These are phyloP conservation scores for Fomitopsis serialis DNA, from an alignment of 768 basidiomycete species.

Conservation along the genomic window DNA sequence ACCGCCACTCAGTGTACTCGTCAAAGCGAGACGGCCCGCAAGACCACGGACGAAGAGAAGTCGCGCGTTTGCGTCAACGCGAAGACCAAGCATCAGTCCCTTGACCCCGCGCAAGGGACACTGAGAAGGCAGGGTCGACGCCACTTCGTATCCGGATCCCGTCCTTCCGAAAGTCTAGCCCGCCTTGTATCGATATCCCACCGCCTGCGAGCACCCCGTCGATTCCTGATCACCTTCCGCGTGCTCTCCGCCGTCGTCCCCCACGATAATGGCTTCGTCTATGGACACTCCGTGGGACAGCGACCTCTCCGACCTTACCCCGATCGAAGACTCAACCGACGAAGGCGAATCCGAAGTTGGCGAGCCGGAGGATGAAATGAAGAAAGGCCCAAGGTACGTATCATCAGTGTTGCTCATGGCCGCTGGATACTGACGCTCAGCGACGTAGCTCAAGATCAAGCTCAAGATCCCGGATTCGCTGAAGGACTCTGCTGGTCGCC, in stretches of 20 bases:
- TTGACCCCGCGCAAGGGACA: too few relatives aligned
- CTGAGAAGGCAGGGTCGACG: too few relatives aligned
- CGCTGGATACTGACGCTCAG: not conserved
- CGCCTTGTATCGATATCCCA: not conserved
- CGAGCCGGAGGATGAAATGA: conserved; percentile 8
- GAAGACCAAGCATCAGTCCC: too few relatives aligned
- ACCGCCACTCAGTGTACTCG: not conserved
- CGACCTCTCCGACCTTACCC: conserved; percentile 19
- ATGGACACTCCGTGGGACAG: not conserved
- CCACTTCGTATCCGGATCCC: too few relatives aligned
- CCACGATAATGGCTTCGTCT: not conserved
- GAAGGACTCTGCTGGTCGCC: not conserved
- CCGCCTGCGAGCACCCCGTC: too few relatives aligned
- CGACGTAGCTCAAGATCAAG: not conserved
- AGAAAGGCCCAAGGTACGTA: not conserved
- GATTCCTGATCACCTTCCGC: too few relatives aligned
- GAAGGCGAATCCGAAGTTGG: conserved; percentile 13
- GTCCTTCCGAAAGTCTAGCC: not conserved
- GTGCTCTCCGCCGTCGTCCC: not conserved
- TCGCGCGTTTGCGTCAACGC: too few relatives aligned
- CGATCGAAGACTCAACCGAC: conserved; percentile 15
- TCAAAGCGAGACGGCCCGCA: not conserved
- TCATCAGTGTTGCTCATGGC: not conserved
- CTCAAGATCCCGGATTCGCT: not conserved
- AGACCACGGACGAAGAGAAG: not conserved